Base-by-base conservation (phyloP, 768 basidiomycete species). In the Termitomyces sp. region DNA sequence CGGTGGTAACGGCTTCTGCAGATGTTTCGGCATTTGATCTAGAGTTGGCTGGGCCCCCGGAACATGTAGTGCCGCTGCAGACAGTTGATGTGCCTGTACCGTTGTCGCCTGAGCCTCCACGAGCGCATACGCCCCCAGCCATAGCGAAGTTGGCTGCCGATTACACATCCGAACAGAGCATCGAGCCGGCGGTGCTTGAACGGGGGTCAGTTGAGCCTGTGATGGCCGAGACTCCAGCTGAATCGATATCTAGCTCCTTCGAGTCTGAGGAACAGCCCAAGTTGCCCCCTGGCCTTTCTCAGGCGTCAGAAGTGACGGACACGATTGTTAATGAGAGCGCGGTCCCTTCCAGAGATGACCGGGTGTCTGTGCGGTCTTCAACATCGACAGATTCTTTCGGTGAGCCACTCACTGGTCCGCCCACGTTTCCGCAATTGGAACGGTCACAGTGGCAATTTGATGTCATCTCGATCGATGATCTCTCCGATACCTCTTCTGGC, bases 401-500 rank as follows among this genome's bases (percentile, higher is more conserved):
- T 36, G 70, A 61, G 9, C 75, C 75, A 14, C 66, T 82, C 6
- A 69, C 69, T 1, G 61, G 68, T 57, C 68, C 69, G 20, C 76
- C 72, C n/a, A 69, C 70, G 4, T 79, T 78, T 66, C 71, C 68
- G 31, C 67, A 64, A 32, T 70, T 70, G 29, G 65, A 65, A 8
- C 72, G 74, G 31, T 73, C 79, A 1, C 81, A 76, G 29, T 88
- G 79, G 83, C 77, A 74, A 59, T 83, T 89, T 49, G 87, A 91
- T 58, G 79, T 90, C 46, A 86, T 86, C 22, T 87, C 88, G 6
- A 83, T 91, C 47, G 89, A 92, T 64, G 90, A 91, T 41, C 71
- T 91, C n/a, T 91, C 90, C 1, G 90, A 91, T 66, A 79, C 82
- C 1, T 88, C 87, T 14, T 89, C 88, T 1, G 79, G 84, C 41